Percentiles rank a stretch among this genome's conserved stretches.
Conservation (phyloP, 2,329 filamentous ascomycete genomes). For the Tolypocladium inflatum region DNA sequence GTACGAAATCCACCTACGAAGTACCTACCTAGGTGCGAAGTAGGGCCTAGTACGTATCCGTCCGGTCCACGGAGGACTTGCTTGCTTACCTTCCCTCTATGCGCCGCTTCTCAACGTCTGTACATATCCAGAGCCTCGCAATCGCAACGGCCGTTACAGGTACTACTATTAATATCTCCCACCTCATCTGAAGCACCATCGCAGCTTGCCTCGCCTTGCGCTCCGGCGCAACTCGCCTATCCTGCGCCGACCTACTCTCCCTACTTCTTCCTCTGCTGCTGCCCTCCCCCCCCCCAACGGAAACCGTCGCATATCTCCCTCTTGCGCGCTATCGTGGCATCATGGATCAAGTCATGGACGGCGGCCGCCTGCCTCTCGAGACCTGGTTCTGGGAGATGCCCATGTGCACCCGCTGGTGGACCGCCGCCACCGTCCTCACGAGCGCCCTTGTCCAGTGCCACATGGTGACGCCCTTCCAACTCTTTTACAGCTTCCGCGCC, state of each 20-base stretch:
- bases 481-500: slow-evolving; percentile 91
- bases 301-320: neutral
- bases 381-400: slow-evolving; percentile 99
- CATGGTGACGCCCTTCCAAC: slow-evolving; percentile 83
- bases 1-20: no score
- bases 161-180: neutral
- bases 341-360: slow-evolving; percentile 53
- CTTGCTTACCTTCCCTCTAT: neutral
- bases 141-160: neutral
- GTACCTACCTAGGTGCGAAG: no score
- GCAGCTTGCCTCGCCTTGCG: neutral
- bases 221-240: neutral
- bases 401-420: slow-evolving; percentile 93
- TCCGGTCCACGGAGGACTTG: neutral
- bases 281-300: neutral
- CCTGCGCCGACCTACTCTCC: neutral
- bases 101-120: neutral
- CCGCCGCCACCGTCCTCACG: slow-evolving; percentile 78
- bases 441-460: slow-evolving; percentile 89
- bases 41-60: no score
- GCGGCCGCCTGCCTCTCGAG: slow-evolving; percentile 69
- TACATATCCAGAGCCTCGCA: neutral
- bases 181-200: neutral
- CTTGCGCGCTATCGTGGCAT: neutral
- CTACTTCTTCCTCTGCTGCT: neutral